Evolutionary conservation across 768 basidiomycete genomes (phyloP).

Genomic region (Amanita thiersii): DNA sequence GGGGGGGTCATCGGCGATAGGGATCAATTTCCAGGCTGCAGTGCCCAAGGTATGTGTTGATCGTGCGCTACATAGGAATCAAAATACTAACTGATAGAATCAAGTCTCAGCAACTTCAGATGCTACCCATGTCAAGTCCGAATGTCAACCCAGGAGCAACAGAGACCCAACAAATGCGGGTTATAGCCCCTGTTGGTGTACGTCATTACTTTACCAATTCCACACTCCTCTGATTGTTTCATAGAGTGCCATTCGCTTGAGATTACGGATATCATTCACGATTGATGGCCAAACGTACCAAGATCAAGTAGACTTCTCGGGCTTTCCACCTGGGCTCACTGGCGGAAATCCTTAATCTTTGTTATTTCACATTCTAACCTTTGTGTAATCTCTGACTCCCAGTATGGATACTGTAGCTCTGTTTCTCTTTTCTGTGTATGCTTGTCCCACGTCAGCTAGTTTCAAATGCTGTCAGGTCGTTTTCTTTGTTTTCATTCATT

Average conservation of each 20-base stretch:
- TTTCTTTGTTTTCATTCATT: too few species aligned
- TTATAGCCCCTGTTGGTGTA: constrained; percentile 83
- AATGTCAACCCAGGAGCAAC: constrained; percentile 67
- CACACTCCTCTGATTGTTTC: constrained; percentile 2
- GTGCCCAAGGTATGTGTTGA: constrained; percentile 72
- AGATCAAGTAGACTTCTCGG: constrained; percentile 92
- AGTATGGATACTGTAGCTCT: background rate
- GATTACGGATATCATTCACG: constrained; percentile 78
- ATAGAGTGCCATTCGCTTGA: constrained; percentile 76
- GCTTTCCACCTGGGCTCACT: constrained; percentile 76
- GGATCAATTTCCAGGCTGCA: constrained; percentile 92
- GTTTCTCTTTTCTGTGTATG: background rate
- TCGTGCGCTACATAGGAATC: constrained; percentile 5
- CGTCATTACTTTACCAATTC: constrained; percentile 23
- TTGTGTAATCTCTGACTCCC: background rate
- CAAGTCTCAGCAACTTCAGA: constrained; percentile 93
- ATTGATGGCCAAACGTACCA: constrained; percentile 62
- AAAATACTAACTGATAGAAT: constrained; percentile 5
- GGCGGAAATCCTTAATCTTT: constrained; percentile 27
- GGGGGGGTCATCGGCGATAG: constrained; percentile 41
- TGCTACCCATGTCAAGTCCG: constrained; percentile 93
- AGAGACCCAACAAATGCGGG: constrained; percentile 94
- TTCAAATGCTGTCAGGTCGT: too few species aligned
- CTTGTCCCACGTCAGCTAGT: too few species aligned
- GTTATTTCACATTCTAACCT: background rate